Conservation (phyloP, 257 asterid genomes). For the Ehretia macrophylla region DNA sequence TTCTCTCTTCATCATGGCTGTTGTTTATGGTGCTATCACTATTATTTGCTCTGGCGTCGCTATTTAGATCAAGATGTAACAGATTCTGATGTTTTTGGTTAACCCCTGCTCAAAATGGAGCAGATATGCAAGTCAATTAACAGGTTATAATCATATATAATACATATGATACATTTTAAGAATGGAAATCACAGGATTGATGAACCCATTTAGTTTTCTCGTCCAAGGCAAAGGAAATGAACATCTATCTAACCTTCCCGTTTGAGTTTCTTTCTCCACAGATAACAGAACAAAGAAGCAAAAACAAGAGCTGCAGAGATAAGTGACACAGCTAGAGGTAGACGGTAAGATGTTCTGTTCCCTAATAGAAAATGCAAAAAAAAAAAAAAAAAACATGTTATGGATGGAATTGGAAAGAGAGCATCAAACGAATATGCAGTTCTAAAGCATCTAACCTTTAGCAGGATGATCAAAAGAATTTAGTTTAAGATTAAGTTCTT, state of each 20-base stretch:
- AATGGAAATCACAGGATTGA: too few relatives aligned
- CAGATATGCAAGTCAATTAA: too few relatives aligned
- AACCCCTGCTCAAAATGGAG: not conserved
- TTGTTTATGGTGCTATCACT: not conserved
- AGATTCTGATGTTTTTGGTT: not conserved
- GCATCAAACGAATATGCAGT: not conserved
- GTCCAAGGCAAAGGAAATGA: too few relatives aligned
- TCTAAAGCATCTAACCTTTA: not conserved
- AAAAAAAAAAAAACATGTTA: not conserved
- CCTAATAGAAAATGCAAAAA: slow-evolving; percentile 11
- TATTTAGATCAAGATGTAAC: not conserved
- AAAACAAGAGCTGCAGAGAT: slow-evolving; percentile 3
- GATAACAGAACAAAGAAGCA: slow-evolving; percentile 3
- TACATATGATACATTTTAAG: too few relatives aligned
- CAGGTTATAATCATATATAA: not conserved
- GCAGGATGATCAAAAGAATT: not conserved
- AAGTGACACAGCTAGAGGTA: slow-evolving; percentile 13
- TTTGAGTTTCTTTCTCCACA: slow-evolving; percentile 18
- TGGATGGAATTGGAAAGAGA: not conserved
- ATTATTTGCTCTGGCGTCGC: not conserved
- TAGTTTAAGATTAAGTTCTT: slow-evolving; percentile 9
- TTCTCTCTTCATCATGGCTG: slow-evolving; percentile 1
- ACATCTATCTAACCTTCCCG: not conserved
- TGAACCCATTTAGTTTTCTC: too few relatives aligned
- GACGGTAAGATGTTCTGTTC: not conserved